A percentile compares a stretch with the other conserved stretches of the same genome.
Conservation (phyloP, 192 early-diverging fungal genomes). For the Coemansia sp. region DNA sequence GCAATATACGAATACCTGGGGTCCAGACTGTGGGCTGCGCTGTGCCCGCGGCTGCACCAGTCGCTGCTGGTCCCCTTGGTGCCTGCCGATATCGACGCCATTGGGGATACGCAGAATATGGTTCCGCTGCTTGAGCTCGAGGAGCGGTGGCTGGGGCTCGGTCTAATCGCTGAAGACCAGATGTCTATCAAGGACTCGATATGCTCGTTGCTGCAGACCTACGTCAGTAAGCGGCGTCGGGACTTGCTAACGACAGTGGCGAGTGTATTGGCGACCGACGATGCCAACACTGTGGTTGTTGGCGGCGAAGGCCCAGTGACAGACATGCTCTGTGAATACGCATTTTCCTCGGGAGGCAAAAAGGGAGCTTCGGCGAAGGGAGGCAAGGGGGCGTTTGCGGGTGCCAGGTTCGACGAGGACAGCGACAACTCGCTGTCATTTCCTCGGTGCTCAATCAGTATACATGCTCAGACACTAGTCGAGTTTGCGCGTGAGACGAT, state of each 20-base stretch:
- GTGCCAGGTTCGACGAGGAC: constrained; percentile 2
- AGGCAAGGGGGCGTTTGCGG: neutral
- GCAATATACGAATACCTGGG: constrained; percentile 39
- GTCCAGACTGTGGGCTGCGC: constrained; percentile 18
- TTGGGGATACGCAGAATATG: constrained; percentile 28
- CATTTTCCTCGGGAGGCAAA: neutral
- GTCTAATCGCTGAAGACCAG: constrained; percentile 18
- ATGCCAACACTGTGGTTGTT: constrained; percentile 34
- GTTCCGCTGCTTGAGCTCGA: constrained; percentile 37
- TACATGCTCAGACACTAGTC: constrained; percentile 41
- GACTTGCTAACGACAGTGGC: constrained; percentile 39
- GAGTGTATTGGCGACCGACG: constrained; percentile 28
- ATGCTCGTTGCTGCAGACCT: constrained; percentile 26
- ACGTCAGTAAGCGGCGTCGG: constrained; percentile 33
- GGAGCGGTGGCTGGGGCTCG: constrained; percentile 32
- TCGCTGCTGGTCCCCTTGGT: constrained; percentile 24
- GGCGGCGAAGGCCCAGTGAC: constrained; percentile 30
- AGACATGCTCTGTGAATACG: constrained; percentile 11
- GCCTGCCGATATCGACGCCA: constrained; percentile 16
- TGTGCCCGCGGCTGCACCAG: constrained; percentile 28
- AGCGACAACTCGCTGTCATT: constrained; percentile 19
- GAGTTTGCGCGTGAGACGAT: constrained; percentile 51
- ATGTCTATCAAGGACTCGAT: constrained; percentile 25
- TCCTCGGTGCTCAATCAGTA: constrained; percentile 41
- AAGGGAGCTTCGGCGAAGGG: constrained; percentile 8